Evolutionary conservation across 805 yeast genomes (phyloP), one percentile per base, ranked within the genome.

Genomic region (Teunomyces tritomae): DNA sequence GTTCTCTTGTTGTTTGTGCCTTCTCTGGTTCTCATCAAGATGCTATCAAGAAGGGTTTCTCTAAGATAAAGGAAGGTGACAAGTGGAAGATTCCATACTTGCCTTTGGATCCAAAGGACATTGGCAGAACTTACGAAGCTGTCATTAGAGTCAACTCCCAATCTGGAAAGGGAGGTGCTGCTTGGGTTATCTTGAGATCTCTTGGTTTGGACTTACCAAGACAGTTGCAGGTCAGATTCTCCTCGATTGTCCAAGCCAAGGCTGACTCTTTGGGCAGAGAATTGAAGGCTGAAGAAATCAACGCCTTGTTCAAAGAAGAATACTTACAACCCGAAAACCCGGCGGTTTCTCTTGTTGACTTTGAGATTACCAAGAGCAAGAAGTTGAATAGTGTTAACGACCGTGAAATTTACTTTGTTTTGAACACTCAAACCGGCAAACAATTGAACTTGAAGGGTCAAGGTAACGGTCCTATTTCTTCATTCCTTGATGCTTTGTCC

Each of bases 91-190:
- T 85, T 54, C 92, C 92, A 47, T 85, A 85, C 73, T 73, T 85
- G 61, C 90, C 92, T 50, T 76, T 85, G 64, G 92, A 85, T 71
- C 92, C 92, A 57, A 76, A 83, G 67, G 92, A 85, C 65, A 82
- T 85, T 56, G 92, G 92, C 48, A 77, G 89, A 73, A 84, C 78
- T 57, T 85, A 85, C 65, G 92, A 85, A 70, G 91, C 90, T 46
- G 87, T 85, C 49, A 85, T 85, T 62, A 77, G 92, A 74, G 91
- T 85, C 59, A 85, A 85, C 71, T 85, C 92, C 17, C 92, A 85
- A 70, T 83, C 89, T n/a, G 92, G 92, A 66, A 85, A 85, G 67
- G 92, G 92, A 62, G 92, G 92, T 67, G 89, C 91, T 40, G 89
- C 91, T 17, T 85, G 92, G 92, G 82, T 85, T 48, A 76, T 85